Evolutionary conservation across 805 yeast genomes (phyloP).

Genomic region (Candida dendrica): DNA sequence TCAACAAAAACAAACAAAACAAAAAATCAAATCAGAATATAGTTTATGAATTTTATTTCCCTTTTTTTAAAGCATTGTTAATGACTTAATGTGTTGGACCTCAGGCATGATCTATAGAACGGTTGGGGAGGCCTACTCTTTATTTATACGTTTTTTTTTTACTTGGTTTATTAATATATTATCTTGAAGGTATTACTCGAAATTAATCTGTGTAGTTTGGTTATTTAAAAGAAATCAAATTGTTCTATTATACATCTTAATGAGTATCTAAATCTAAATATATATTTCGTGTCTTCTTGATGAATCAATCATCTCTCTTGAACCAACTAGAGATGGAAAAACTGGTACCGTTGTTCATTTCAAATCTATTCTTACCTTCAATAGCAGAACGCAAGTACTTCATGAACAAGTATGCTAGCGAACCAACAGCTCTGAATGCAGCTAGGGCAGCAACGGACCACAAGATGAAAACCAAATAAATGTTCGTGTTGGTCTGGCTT

Average conservation of each 20-base stretch:
- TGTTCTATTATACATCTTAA: too few relatives aligned
- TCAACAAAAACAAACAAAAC: neutral
- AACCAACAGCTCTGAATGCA: conserved; percentile 75
- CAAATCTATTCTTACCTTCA: conserved; percentile 31
- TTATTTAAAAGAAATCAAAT: too few relatives aligned
- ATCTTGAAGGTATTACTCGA: neutral
- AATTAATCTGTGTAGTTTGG: neutral
- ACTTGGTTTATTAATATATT: neutral
- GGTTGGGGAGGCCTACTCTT: neutral
- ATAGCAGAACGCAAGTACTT: conserved; percentile 32
- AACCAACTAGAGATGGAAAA: conserved; percentile 14
- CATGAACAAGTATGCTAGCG: conserved; percentile 54
- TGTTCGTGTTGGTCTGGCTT: conserved; percentile 58
- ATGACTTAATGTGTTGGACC: neutral
- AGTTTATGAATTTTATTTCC: neutral
- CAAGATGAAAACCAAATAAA: conserved; percentile 73
- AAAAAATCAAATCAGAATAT: neutral
- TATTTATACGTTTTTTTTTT: neutral
- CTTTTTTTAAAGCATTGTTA: neutral
- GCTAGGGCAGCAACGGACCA: conserved; percentile 92
- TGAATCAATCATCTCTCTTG: conserved; percentile 1
- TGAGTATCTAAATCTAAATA: neutral
- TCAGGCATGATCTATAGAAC: neutral
- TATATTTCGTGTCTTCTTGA: too few relatives aligned
- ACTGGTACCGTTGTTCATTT: conserved; percentile 23